phyloP scores from a whole-genome alignment of 805 yeast genomes.

The Blastobotrys peoriensis region DNA sequence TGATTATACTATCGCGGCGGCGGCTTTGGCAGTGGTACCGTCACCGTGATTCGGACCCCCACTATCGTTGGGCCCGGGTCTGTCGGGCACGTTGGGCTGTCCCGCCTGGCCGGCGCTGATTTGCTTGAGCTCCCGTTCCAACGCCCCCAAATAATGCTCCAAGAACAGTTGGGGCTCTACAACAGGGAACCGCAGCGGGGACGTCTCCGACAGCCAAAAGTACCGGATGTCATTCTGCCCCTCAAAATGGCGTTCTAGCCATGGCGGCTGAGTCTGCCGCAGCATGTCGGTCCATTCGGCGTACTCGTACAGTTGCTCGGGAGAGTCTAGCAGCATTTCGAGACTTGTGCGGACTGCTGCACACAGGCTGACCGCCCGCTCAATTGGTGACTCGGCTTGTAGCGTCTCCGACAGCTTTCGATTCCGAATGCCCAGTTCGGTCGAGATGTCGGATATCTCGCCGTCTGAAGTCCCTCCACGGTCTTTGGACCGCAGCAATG shows the following conservation, averaged over 20 bases:
- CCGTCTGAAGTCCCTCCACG: not conserved
- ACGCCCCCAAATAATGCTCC: constrained; percentile 15
- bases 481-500: not conserved
- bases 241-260: not conserved
- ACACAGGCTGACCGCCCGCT: constrained; percentile 4
- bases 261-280: not conserved
- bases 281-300: constrained; percentile 48
- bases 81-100: too few species aligned
- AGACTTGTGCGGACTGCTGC: constrained; percentile 2
- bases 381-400: not conserved
- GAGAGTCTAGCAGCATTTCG: constrained; percentile 19
- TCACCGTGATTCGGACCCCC: too few species aligned
- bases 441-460: constrained; percentile 2
- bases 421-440: not conserved
- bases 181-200: constrained; percentile 67
- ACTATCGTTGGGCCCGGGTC: too few species aligned
- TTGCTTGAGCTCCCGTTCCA: constrained; percentile 12
- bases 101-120: not conserved
- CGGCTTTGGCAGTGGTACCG: too few species aligned
- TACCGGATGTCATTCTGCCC: not conserved
- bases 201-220: constrained; percentile 60
- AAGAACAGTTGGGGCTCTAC: constrained; percentile 59
- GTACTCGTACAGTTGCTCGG: constrained; percentile 40
- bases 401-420: not conserved
- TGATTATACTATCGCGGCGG: too few species aligned